Conservation (phyloP, 2,329 filamentous ascomycete genomes). For the Fusarium tuaranense region DNA sequence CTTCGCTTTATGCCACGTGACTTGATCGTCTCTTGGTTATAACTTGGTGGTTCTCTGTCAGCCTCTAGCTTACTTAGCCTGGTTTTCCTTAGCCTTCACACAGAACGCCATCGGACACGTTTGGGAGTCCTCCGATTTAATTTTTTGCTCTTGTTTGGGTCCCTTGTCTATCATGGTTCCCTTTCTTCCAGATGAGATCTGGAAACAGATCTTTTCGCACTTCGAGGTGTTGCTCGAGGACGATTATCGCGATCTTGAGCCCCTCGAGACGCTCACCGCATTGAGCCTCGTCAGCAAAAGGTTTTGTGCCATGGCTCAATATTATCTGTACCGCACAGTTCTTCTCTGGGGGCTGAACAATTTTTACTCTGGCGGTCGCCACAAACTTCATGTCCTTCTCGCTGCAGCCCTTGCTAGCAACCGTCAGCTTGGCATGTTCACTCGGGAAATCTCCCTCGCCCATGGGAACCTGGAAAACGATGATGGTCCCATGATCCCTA, state of each 20-base stretch:
- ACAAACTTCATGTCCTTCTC: neutral
- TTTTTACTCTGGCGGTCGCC: neutral
- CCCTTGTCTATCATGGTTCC: neutral
- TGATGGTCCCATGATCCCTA: too few relatives aligned
- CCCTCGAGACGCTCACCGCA: neutral
- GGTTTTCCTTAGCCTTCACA: neutral
- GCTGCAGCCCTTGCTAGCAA: neutral
- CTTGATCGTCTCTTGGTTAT: neutral
- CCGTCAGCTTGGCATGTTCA: neutral
- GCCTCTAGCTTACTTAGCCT: neutral
- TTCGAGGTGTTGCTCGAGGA: neutral
- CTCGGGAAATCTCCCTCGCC: neutral
- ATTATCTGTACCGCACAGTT: neutral
- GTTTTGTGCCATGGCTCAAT: neutral
- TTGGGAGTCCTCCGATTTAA: too few relatives aligned
- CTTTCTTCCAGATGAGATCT: neutral
- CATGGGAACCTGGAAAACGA: neutral
- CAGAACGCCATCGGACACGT: neutral
- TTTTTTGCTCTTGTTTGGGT: neutral
- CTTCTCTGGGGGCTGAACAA: neutral
- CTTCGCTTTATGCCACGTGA: neutral
- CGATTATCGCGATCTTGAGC: neutral
- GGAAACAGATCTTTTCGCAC: neutral
- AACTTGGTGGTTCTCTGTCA: neutral
- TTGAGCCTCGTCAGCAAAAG: neutral